Percentiles rank a stretch among this genome's conserved stretches.
Evolutionary conservation across 768 basidiomycete species (phyloP).

Genomic region (Tylopilus sp.): DNA sequence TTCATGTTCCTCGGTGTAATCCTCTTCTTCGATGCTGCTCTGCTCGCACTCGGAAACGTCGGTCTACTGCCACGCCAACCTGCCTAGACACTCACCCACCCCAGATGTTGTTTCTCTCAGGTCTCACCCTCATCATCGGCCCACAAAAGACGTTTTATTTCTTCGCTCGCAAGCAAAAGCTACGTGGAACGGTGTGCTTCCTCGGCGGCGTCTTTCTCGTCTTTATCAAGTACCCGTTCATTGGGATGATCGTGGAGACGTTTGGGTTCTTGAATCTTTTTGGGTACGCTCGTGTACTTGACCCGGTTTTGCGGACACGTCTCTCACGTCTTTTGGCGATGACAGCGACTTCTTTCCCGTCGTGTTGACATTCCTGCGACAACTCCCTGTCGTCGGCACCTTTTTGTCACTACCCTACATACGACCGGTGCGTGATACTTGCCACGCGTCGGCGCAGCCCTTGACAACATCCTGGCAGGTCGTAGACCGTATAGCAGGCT

Average conservation of each 20-base stretch:
- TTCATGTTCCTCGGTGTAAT: slow-evolving; percentile 97
- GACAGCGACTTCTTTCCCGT: slow-evolving; percentile 99
- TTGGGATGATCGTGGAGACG: slow-evolving; percentile 90
- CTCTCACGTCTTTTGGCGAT: neutral
- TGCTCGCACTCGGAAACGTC: slow-evolving; percentile 97
- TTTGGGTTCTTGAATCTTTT: slow-evolving; percentile 98
- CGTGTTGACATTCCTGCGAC: slow-evolving; percentile 92
- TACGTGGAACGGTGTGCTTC: slow-evolving; percentile 87
- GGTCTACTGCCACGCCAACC: slow-evolving; percentile 21
- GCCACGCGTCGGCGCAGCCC: neutral
- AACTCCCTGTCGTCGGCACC: slow-evolving; percentile 89
- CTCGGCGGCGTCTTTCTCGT: slow-evolving; percentile 88
- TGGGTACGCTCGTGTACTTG: slow-evolving; percentile 51
- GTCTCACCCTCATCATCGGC: slow-evolving; percentile 94
- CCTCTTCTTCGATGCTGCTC: slow-evolving; percentile 93
- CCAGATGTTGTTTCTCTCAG: slow-evolving; percentile 92
- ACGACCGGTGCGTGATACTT: slow-evolving; percentile 54
- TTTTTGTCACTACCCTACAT: slow-evolving; percentile 86
- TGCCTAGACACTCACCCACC: slow-evolving; percentile 3
- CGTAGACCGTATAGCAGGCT: slow-evolving; percentile 77
- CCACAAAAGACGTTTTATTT: slow-evolving; percentile 98
- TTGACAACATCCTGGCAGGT: slow-evolving; percentile 41
- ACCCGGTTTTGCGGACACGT: neutral
- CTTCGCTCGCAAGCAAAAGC: slow-evolving; percentile 93
- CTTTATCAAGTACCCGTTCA: slow-evolving; percentile 92